Evolutionary conservation across 2,329 filamentous ascomycete genomes (phyloP), one percentile per base, ranked within the genome.

Genomic region (Periconia sp.): DNA sequence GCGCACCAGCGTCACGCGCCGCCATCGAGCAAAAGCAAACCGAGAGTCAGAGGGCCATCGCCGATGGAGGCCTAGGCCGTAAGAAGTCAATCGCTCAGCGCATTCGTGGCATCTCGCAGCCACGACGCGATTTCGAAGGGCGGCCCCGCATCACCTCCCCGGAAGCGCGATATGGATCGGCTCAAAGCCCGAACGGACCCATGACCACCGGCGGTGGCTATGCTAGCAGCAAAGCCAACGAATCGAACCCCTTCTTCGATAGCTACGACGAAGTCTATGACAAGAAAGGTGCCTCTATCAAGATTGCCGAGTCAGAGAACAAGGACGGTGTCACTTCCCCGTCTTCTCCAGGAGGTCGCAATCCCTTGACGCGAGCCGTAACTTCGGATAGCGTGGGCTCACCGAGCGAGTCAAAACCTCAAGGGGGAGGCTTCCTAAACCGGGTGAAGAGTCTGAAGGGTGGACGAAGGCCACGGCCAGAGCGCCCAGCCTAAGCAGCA

Each of bases 61-160:
- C 67, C 13, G 71, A 73, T 21, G 73, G 65, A 17, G 78, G 79
- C 4, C 72, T 99, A 29, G 84, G 87, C 55, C 85, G 94, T 47
- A 97, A 96, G 79, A 96, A 96, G 77, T 96, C 92, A 19, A 78
- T 99, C 47, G 94, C 91, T 3, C 91, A 96, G 67, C 88, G 92
- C 42, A 87, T 99, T 66, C 87, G 91, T 28, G 87, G 89, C 52
- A 91, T 95, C 60, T 89, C 86, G 66, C 85, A 85, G 49, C 81
- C 80, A n/a, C 81, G 80, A 7, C 82, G 84, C 36, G 80, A 83
- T 17, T 80, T 78, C 17, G 66, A 69, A 19, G 62, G 54, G 29
- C 59, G 56, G 19, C 53, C 66, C 17, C 67, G 70, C 21, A 69
- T 71, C 41, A 62, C 55, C 7, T 73, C 71, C 16, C 75, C 82